Evolutionary conservation across 2,329 filamentous ascomycete genomes (phyloP), one percentile per base, ranked within the genome.

Genomic region (Clonostachys chloroleuca): DNA sequence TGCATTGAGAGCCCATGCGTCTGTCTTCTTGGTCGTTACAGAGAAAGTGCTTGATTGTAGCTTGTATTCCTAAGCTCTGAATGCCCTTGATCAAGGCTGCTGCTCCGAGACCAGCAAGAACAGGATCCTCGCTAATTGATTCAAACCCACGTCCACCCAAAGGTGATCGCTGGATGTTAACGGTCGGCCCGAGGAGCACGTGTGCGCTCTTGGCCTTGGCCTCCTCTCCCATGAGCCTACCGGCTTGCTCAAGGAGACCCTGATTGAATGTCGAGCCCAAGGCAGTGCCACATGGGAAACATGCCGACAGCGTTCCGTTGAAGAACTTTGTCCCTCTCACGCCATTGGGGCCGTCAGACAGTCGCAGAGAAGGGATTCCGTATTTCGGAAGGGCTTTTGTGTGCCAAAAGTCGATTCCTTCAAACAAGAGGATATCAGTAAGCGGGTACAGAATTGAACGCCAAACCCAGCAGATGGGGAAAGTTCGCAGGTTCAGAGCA

Each of bases 291-390:
- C 79, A 82, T 10, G 80, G 79, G 53, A 84, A 75, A 55, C 80
- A 83, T 14, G 80, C 79, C 2, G 80, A 75, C 20, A 70, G 72
- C 33, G 74, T 65, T 45, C 83, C 81, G 54, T 83, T 80, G 65
- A 87, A 87, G 70, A 86, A 87, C 54, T 78, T 81, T 42, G 78
- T 82, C 44, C 84, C 84, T 52, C 85, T 74, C 34, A 85, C 78
- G 44, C 85, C 85, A 60, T 87, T 87, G 37, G 86, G 85, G 0
- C 85, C 84, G 55, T 89, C 85, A 36, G 81, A 79, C 42, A 84
- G 73, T 43, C 84, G 80, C 34, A 87, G 70, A 0, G 83, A 81
- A 6, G 84, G 84, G 35, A 87, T 73, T 2, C 78, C 77, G 56
- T 83, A 74, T 18, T 79, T 61, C 10, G 80, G 78, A 8, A 87